Evolutionary conservation across 2,329 filamentous ascomycete species (phyloP), one percentile per base, ranked within the genome.

Genomic region (Alternaria consortialis): DNA sequence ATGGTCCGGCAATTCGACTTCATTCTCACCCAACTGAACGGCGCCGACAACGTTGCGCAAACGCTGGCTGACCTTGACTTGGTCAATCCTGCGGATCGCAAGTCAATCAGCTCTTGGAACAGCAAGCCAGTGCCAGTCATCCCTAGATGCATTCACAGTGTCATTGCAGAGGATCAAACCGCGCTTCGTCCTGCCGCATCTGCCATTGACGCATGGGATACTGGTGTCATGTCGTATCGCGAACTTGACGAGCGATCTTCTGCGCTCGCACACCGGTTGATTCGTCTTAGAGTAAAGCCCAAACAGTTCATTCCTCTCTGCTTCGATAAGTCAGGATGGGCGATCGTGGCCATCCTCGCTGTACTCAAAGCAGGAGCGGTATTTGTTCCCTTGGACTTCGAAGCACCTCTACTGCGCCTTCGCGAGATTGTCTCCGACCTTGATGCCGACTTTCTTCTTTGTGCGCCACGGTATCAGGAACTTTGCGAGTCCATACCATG

Each of bases 311-410:
- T 80, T 2, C 75, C 77, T 1, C 56, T 80, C 5, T 77, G 74
- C 57, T 78, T 80, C 47, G 77, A 79, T 29, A 79, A 80, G 55
- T 77, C 73, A 0, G 68, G 65, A 7, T 76, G 73, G 72, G 69
- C 73, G 0, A 63, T 78, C 20, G 68, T 79, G 2, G 67, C 75
- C n/a, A 78, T 79, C 52, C 68, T 79, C 2, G 78, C 71, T 7
- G 65, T 79, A 15, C 63, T 79, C 63, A 80, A 80, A 64, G 67
- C 74, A 7, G 77, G 77, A 12, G 75, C 73, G 13, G 75, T 75
- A 0, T 79, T 78, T 51, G 71, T 77, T 3, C 75, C 77, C 0
- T 51, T 83, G 0, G 80, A 82, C 17, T 76, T 80, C 9, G 72
- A 75, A 8, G 65, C 80, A 0, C 76, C 76, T 0, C 59, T 74